A percentile compares a stretch with the other conserved stretches of the same genome.
phyloP scores from a whole-genome alignment of 257 asterid species.

The Leonotis leonurus region DNA sequence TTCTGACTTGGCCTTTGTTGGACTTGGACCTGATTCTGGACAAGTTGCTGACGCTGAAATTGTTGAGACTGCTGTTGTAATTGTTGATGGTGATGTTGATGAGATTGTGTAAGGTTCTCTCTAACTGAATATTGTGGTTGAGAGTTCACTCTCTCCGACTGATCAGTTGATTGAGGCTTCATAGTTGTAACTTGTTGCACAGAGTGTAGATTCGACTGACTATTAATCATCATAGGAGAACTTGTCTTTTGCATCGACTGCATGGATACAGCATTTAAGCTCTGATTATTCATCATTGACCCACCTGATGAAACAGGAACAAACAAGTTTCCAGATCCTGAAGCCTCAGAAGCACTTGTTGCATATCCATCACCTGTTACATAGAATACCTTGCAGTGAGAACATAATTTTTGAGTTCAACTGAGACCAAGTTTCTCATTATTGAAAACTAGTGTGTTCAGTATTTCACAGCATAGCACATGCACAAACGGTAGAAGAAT shows the following conservation, averaged over 20 bases:
- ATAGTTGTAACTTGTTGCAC: conserved; percentile 45
- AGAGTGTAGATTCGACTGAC: conserved; percentile 42
- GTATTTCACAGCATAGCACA: not conserved
- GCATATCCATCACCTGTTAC: conserved; percentile 77
- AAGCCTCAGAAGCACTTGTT: conserved; percentile 39
- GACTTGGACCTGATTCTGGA: conserved; percentile 52
- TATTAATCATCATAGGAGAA: conserved; percentile 38
- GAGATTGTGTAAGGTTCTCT: conserved; percentile 54
- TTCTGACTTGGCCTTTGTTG: conserved; percentile 63
- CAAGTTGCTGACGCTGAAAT: conserved; percentile 55
- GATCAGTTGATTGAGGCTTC: conserved; percentile 47
- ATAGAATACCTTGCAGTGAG: conserved; percentile 27
- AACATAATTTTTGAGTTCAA: conserved; percentile 4
- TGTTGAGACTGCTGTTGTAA: conserved; percentile 53
- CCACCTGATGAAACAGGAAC: conserved; percentile 51
- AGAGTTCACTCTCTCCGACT: conserved; percentile 42
- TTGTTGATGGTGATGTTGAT: conserved; percentile 46
- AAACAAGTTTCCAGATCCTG: conserved; percentile 59
- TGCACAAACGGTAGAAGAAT: not conserved
- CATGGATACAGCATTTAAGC: conserved; percentile 45
- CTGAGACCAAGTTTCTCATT: not conserved
- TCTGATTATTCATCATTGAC: conserved; percentile 42
- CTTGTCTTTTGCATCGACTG: conserved; percentile 48
- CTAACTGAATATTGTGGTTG: conserved; percentile 48
- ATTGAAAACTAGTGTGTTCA: not conserved